phyloP scores from a whole-genome alignment of 352 stramenopile species.

The Saprolegnia parasitica region DNA sequence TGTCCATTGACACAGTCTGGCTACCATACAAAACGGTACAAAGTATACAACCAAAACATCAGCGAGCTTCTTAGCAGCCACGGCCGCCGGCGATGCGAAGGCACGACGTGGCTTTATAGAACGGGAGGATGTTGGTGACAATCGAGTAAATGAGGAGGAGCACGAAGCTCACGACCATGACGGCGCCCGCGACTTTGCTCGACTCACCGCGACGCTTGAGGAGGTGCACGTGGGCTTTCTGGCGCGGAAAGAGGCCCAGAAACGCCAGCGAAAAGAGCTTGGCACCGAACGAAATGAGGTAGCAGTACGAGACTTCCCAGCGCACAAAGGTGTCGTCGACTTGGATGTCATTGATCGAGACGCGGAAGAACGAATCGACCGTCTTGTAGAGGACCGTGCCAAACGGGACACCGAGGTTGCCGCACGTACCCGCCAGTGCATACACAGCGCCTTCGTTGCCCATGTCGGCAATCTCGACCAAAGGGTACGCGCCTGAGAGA shows the following conservation, averaged over 20 bases:
- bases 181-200: conserved; percentile 32
- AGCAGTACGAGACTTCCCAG: conserved; percentile 44
- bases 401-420: conserved; percentile 47
- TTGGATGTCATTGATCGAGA: conserved; percentile 38
- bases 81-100: conserved; percentile 34
- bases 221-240: conserved; percentile 48
- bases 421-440: conserved; percentile 42
- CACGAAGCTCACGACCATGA: conserved; percentile 36
- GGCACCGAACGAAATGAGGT: conserved; percentile 53
- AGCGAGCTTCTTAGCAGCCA: not conserved
- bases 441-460: conserved; percentile 51
- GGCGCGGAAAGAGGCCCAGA: conserved; percentile 41
- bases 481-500: conserved; percentile 47
- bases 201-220: conserved; percentile 43
- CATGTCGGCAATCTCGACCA: conserved; percentile 62
- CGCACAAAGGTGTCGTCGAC: conserved; percentile 33
- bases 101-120: conserved; percentile 38
- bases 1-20: no score
- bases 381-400: conserved; percentile 52
- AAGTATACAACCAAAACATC: no score
- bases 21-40: no score
- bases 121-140: conserved; percentile 46
- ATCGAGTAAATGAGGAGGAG: conserved; percentile 34
- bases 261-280: conserved; percentile 48
- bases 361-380: conserved; percentile 52